Evolutionary conservation across 352 stramenopile genomes (phyloP).

Genomic region (Elongisporangium anandrum): DNA sequence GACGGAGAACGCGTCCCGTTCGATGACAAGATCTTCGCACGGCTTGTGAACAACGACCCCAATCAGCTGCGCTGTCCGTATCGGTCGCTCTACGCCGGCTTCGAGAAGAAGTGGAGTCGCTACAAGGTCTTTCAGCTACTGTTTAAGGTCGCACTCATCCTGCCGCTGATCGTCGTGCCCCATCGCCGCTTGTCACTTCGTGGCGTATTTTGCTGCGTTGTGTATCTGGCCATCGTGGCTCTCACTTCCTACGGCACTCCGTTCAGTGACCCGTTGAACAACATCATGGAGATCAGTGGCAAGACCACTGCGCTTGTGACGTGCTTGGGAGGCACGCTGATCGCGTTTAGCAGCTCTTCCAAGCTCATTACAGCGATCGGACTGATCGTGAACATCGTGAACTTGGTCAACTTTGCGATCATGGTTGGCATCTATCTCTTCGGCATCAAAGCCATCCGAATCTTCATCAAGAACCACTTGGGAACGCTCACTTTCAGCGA

Average conservation of each 20-base stretch:
- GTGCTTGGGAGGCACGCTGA: slow-evolving; percentile 21
- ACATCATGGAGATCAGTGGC: slow-evolving; percentile 42
- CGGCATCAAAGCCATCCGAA: slow-evolving; percentile 21
- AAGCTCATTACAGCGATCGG: slow-evolving; percentile 17
- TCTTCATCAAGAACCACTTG: slow-evolving; percentile 32
- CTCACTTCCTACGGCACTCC: slow-evolving; percentile 36
- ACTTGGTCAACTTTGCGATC: slow-evolving; percentile 33
- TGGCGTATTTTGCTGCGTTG: slow-evolving; percentile 12
- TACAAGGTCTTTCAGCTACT: slow-evolving; percentile 49
- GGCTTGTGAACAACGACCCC: slow-evolving; percentile 28
- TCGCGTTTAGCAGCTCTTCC: slow-evolving; percentile 13
- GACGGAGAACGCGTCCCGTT: slow-evolving; percentile 35
- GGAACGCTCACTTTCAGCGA: slow-evolving; percentile 46
- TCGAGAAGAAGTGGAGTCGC: slow-evolving; percentile 41
- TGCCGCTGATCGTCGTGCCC: slow-evolving; percentile 23
- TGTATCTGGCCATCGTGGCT: slow-evolving; percentile 25
- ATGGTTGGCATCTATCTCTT: slow-evolving; percentile 34
- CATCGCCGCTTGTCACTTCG: slow-evolving; percentile 10
- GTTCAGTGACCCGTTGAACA: slow-evolving; percentile 43
- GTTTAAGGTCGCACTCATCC: slow-evolving; percentile 34
- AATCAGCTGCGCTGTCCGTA: slow-evolving; percentile 44
- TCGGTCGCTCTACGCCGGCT: slow-evolving; percentile 42
- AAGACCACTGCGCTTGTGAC: slow-evolving; percentile 32
- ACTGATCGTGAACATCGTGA: slow-evolving; percentile 34
- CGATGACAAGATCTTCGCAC: slow-evolving; percentile 41